Evolutionary conservation across 305 asterid species (phyloP).

Genomic region (Fraxinus greggii): DNA sequence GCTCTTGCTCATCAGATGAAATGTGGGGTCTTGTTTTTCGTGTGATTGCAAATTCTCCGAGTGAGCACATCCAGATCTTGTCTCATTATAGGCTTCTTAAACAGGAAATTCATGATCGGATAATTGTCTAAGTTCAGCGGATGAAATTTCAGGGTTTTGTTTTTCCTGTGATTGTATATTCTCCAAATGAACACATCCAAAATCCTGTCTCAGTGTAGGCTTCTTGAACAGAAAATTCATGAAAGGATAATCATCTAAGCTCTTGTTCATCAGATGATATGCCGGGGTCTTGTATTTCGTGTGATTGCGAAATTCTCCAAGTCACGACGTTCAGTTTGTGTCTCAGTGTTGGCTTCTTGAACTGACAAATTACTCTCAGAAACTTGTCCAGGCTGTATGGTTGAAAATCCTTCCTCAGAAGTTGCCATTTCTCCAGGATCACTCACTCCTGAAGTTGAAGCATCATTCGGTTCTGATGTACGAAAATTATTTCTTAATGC

Average conservation of each 20-base stretch:
- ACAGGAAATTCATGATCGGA: neutral
- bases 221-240: conserved; percentile 20
- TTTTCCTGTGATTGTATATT: conserved; percentile 12
- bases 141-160: neutral
- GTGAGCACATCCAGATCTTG: neutral
- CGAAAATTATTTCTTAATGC: neutral
- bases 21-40: neutral
- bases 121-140: neutral
- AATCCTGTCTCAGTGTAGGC: conserved; percentile 4
- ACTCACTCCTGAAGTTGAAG: neutral
- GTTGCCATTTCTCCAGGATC: conserved; percentile 22
- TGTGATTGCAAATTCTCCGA: neutral
- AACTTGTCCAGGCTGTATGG: conserved; percentile 1
- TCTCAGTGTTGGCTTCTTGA: conserved; percentile 22
- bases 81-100: neutral
- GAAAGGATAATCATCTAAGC: neutral
- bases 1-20: conserved; percentile 11
- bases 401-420: conserved; percentile 20
- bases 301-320: conserved; percentile 5
- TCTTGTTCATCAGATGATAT: conserved; percentile 15
- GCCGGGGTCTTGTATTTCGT: conserved; percentile 4
- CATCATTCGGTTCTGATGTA: conserved; percentile 19
- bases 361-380: neutral
- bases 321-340: neutral
- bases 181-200: neutral